Percentiles rank a stretch among this genome's conserved stretches.
Conservation (phyloP, 495 filamentous ascomycete species). For the Aspergillus conjunctus region DNA sequence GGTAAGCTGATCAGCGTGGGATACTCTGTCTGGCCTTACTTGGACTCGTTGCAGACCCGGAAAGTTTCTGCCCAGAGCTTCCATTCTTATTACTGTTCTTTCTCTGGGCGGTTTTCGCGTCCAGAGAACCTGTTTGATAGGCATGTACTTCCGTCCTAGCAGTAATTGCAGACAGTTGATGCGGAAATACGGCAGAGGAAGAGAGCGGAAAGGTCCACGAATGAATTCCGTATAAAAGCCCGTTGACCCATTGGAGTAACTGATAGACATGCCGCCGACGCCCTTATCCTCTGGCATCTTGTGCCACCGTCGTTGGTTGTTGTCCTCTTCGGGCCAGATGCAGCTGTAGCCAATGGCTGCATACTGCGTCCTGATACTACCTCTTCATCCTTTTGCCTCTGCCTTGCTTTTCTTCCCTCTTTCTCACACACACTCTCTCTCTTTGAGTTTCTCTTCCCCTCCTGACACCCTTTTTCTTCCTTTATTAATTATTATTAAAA, state of each 20-base stretch:
- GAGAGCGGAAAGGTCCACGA: background rate
- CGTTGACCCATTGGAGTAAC: background rate
- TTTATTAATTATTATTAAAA: background rate
- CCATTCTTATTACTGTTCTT: background rate
- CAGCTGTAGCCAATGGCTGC: slow-evolving; percentile 8
- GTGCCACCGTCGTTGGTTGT: background rate
- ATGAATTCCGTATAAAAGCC: background rate
- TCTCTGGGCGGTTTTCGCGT: background rate
- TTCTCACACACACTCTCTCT: too few relatives aligned
- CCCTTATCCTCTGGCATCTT: background rate
- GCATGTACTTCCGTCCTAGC: background rate
- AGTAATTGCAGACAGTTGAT: background rate
- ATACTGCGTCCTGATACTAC: background rate
- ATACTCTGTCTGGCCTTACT: background rate
- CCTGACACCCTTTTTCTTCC: too few relatives aligned
- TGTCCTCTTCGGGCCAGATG: slow-evolving; percentile 22
- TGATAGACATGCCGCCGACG: background rate
- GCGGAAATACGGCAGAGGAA: background rate
- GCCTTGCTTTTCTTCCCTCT: background rate
- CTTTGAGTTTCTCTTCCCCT: background rate
- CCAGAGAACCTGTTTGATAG: too few relatives aligned
- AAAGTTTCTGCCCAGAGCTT: background rate
- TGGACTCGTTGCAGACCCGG: background rate
- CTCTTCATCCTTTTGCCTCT: background rate
- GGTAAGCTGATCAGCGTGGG: background rate